Evolutionary conservation across 2,329 filamentous ascomycete genomes (phyloP), one percentile per base, ranked within the genome.

Genomic region (Colletotrichum gloeosporioides): DNA sequence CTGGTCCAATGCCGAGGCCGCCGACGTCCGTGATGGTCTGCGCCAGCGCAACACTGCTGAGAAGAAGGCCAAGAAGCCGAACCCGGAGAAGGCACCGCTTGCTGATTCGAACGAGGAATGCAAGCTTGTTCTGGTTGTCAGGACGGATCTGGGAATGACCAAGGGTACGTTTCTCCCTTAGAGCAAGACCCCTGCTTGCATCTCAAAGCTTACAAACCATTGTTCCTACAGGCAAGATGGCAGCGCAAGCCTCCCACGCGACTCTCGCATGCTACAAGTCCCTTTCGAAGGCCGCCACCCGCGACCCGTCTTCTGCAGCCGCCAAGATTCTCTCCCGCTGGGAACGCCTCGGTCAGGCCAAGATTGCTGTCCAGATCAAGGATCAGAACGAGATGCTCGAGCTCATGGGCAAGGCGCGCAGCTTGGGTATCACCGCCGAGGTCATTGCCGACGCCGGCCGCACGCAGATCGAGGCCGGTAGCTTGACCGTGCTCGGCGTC

Each of bases 231-330:
- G 96, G 96, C 81, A 99, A 99, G 90, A 98, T 99, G 81, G 97
- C 95, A 73, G 97, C 97, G 9, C 97, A 99, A 86, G 96, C 95
- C 86, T 95, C 94, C 66, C 97, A 99, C 86, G 97, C 97, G n/a
- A 98, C 96, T 4, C 93, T 99, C 73, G 96, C 96, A 71, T 99
- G 96, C 91, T 99, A 98, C 92, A 99, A 98, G 88, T 88, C 93
- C 75, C 92, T 98, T 78, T 86, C 92, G 73, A 86, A 88, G 61
- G 85, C 87, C 71, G 87, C 91, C n/a, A 85, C 88, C 4, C 84
- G 87, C 69, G 86, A 89, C 69, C 86, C 90, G 55, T 85, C 87
- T 49, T 89, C 89, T 29, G 84, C 91, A 16, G 88, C 90, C 63
- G 91, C 92, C 72, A 88, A 88, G 59, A 87, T 98, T 69, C 91